These are phyloP conservation scores for Linum usitatissimum DNA, from an alignment of 345 rosid species.

Conservation along the genomic window DNA sequence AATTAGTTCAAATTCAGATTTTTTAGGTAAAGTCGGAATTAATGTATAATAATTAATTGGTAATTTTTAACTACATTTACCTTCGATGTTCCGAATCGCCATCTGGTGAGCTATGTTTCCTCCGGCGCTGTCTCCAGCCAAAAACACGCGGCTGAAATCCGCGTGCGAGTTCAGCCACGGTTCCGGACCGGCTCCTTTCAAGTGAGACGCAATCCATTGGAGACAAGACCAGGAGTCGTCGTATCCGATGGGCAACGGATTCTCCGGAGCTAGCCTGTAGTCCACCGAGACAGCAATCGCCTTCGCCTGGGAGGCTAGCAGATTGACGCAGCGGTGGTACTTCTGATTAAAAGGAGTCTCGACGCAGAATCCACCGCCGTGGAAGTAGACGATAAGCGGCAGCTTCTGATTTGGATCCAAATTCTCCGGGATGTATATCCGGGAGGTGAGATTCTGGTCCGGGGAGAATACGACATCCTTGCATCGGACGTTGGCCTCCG, in stretches of 20 bases:
- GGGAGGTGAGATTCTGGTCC: conserved; percentile 22
- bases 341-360: conserved; percentile 26
- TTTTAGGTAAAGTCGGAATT: no score
- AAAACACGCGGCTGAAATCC: conserved; percentile 23
- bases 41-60: no score
- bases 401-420: conserved; percentile 15
- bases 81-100: background rate
- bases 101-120: conserved; percentile 21
- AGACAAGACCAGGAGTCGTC: conserved; percentile 41
- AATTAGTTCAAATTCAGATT: no score
- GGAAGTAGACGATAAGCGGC: conserved; percentile 34
- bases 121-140: conserved; percentile 42
- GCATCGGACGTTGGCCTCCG: conserved; percentile 15
- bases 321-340: conserved; percentile 17
- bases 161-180: conserved; percentile 29
- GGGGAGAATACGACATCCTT: conserved; percentile 19
- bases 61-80: background rate
- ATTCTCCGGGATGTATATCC: conserved; percentile 30
- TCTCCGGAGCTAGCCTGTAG: conserved; percentile 38
- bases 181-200: conserved; percentile 13
- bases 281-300: conserved; percentile 32
- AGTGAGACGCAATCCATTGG: conserved; percentile 31
- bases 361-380: conserved; percentile 34
- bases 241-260: conserved; percentile 25
- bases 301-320: conserved; percentile 19